These are phyloP conservation scores for Mucor saturninus DNA, from an alignment of 371 early-diverging fungal genomes.

Conservation along the genomic window DNA sequence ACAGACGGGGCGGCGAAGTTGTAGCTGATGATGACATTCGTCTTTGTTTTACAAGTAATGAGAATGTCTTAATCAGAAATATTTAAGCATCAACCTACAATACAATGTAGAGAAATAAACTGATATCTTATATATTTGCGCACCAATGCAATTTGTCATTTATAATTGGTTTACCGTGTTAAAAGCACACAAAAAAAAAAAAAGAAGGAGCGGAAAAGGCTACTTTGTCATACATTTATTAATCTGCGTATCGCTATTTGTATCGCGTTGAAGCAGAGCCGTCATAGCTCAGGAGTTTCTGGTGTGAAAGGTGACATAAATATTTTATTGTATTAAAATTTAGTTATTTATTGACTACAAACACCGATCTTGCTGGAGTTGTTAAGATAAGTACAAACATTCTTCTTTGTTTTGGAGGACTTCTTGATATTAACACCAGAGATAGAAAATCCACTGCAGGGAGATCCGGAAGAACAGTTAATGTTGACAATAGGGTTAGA, in stretches of 20 bases:
- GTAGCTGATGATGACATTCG: constrained; percentile 22
- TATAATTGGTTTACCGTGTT: no score
- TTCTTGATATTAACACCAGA: constrained; percentile 24
- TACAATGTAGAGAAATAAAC: no score
- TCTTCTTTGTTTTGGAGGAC: constrained; percentile 22
- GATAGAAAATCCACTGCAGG: constrained; percentile 31
- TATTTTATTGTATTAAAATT: background rate
- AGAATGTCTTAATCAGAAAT: no score
- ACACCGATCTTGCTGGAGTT: constrained; percentile 18
- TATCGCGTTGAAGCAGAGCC: no score
- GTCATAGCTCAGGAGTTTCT: no score
- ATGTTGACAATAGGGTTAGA: constrained; percentile 30
- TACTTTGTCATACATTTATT: no score
- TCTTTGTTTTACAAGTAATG: constrained; percentile 14
- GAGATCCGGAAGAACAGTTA: constrained; percentile 35
- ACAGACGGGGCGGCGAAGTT: constrained; percentile 25
- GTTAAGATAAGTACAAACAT: constrained; percentile 21
- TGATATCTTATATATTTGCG: no score
- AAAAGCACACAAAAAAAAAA: no score
- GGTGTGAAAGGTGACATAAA: background rate
- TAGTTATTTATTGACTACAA: constrained; percentile 8
- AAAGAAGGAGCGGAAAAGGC: no score
- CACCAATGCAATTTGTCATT: no score
- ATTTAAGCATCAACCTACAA: no score
- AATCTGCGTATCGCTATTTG: no score